phyloP scores from a whole-genome alignment of 164 flowering plant genomes.

The Liquidambar formosana region DNA sequence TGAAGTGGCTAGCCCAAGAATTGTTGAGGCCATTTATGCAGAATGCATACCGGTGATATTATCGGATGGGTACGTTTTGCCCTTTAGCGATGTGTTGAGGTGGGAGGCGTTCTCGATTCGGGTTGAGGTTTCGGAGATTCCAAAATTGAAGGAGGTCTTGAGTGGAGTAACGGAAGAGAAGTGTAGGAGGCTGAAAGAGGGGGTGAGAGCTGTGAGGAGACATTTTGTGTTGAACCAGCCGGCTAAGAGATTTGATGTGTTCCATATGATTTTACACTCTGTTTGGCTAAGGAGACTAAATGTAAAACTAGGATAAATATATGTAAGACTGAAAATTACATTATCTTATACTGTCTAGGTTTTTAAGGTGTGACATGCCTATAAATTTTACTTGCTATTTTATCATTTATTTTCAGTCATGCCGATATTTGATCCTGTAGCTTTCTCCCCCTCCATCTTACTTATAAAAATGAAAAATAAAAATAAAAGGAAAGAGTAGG shows the following conservation, averaged over 20 bases:
- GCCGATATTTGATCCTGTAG: too few relatives aligned
- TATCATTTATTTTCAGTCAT: too few relatives aligned
- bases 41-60: constrained; percentile 75
- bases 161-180: constrained; percentile 35
- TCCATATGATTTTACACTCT: constrained; percentile 79
- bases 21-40: constrained; percentile 68
- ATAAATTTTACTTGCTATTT: too few relatives aligned
- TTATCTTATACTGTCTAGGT: too few relatives aligned
- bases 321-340: too few relatives aligned
- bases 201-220: constrained; percentile 51
- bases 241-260: constrained; percentile 57
- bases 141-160: constrained; percentile 54
- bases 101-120: constrained; percentile 68
- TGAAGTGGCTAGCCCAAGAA: constrained; percentile 85
- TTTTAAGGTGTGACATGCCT: too few relatives aligned
- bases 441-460: too few relatives aligned
- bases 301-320: constrained; percentile 25
- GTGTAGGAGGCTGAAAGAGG: constrained; percentile 43
- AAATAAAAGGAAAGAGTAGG: too few relatives aligned
- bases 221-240: constrained; percentile 71
- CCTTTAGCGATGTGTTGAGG: constrained; percentile 70
- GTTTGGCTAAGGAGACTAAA: constrained; percentile 82
- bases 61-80: constrained; percentile 58
- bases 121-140: constrained; percentile 55
- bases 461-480: too few relatives aligned